Percentiles rank a stretch among this genome's conserved stretches.
phyloP scores from a whole-genome alignment of 1,139 yeast genomes.

The Suhomyces bribrorum region DNA sequence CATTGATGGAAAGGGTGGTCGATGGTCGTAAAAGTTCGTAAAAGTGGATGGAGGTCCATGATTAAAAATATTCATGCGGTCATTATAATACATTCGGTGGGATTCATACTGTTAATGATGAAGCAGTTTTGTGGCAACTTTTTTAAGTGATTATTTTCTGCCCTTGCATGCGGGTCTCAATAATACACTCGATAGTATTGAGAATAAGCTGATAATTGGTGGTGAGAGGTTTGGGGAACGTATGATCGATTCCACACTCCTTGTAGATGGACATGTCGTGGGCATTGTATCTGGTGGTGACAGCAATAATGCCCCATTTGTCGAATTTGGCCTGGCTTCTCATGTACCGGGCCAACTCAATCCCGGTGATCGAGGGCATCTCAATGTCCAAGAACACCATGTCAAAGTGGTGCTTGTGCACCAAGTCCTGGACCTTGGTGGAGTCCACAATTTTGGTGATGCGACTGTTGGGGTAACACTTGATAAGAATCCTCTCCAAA shows the following conservation, averaged over 20 bases:
- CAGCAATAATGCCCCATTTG: conserved; percentile 42
- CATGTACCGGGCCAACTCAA: conserved; percentile 38
- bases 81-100: background rate
- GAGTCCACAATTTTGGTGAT: conserved; percentile 35
- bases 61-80: background rate
- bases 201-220: conserved; percentile 21
- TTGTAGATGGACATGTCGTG: conserved; percentile 34
- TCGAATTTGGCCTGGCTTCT: conserved; percentile 19
- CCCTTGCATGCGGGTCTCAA: conserved; percentile 12
- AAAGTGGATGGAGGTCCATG: background rate
- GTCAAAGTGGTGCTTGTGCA: conserved; percentile 29
- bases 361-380: conserved; percentile 48
- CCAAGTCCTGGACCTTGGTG: conserved; percentile 28
- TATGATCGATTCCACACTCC: conserved; percentile 41
- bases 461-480: conserved; percentile 37
- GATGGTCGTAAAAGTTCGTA: background rate
- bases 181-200: conserved; percentile 20
- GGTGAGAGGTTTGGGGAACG: conserved; percentile 45
- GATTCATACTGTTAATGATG: too few species aligned
- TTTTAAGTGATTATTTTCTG: background rate
- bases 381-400: conserved; percentile 47
- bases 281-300: conserved; percentile 36
- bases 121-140: too few species aligned
- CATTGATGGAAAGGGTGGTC: too few species aligned
- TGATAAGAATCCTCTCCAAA: conserved; percentile 32